Evolutionary conservation across 306 rosid genomes (phyloP), one percentile per base, ranked within the genome.

Genomic region (Crataegus laevigata): DNA sequence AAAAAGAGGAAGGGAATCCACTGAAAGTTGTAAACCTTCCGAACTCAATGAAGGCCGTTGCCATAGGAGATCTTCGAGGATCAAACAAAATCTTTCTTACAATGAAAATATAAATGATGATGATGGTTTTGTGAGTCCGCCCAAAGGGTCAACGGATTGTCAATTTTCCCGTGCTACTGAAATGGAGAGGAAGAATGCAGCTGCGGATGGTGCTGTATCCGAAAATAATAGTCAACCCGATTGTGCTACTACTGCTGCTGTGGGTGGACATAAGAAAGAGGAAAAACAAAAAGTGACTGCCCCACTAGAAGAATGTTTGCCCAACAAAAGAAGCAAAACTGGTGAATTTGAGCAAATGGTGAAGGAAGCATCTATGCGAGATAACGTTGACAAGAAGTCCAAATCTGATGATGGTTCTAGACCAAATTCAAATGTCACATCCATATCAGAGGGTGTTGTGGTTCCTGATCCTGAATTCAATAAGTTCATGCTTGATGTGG

Each of bases 391-490:
- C 22, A 57, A 74, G 50, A 83, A 77, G 66, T 55, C 80, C 28
- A 67, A 81, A 68, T 68, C 61, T 11, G 80, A 66, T 9, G 51
- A 50, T 34, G 59, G 55, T 70, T 57, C 80, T 73, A 83, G 67
- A 66, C 29, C 28, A 59, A 78, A 68, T 69, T 73, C 85, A 60
- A 75, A 73, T n/a, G 68, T 19, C 25, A 38, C 79, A 55, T 61
- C 92, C 26, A 15, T 15, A 75, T 40, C 57, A 43, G 71, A 71
- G 28, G 28, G 76, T 63, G 4, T 70, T 66, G 22, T n/a, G 13
- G 80, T 74, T 64, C 93, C 93, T 52, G 96, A 94, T 83, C 82
- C 96, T 55, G 96, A 94, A 21, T 94, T 91, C 79, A 78, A 71
- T 68, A 87, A 89, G 79, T 94, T 94, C 61, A 54, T 3, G 26